A percentile compares a stretch with the other conserved stretches of the same genome.
These are phyloP conservation scores for Chaetomium olivaceum DNA, from an alignment of 2,329 filamentous ascomycete genomes.

Conservation along the genomic window DNA sequence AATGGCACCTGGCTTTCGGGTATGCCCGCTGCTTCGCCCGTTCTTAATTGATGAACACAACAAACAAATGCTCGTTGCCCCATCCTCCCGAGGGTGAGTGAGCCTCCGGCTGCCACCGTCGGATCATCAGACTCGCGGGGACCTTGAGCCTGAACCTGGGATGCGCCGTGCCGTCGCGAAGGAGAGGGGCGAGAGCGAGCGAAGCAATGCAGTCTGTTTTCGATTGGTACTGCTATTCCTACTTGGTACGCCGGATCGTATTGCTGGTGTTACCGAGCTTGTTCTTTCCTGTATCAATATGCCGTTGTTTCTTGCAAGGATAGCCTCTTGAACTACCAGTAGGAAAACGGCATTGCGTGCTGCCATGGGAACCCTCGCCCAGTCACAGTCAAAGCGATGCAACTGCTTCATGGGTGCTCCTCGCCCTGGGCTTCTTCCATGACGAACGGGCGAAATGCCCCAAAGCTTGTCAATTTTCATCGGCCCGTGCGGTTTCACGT, in stretches of 20 bases:
- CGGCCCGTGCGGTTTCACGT: slow-evolving; percentile 23
- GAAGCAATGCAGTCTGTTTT: not conserved
- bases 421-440: slow-evolving; percentile 25
- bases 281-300: slow-evolving; percentile 5
- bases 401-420: slow-evolving; percentile 25
- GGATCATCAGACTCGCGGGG: slow-evolving; percentile 20
- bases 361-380: slow-evolving; percentile 2
- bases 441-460: slow-evolving; percentile 24
- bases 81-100: slow-evolving; percentile 22
- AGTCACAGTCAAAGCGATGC: slow-evolving; percentile 24
- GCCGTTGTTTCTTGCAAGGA: slow-evolving; percentile 20
- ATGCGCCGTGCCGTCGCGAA: slow-evolving; percentile 24
- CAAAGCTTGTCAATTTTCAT: slow-evolving; percentile 30
- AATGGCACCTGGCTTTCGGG: slow-evolving; percentile 7
- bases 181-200: slow-evolving; percentile 22
- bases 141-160: slow-evolving; percentile 4
- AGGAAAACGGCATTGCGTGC: slow-evolving; percentile 16
- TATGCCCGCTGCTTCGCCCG: slow-evolving; percentile 16
- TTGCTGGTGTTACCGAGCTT: slow-evolving; percentile 11
- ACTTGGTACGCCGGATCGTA: not conserved
- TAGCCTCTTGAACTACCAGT: slow-evolving; percentile 19
- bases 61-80: slow-evolving; percentile 30
- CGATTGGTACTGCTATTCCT: not conserved
- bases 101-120: slow-evolving; percentile 22
- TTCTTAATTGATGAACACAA: slow-evolving; percentile 1